Base-by-base conservation (phyloP, 108 stramenopile genomes). In the Stephanodiscus minutulus region DNA sequence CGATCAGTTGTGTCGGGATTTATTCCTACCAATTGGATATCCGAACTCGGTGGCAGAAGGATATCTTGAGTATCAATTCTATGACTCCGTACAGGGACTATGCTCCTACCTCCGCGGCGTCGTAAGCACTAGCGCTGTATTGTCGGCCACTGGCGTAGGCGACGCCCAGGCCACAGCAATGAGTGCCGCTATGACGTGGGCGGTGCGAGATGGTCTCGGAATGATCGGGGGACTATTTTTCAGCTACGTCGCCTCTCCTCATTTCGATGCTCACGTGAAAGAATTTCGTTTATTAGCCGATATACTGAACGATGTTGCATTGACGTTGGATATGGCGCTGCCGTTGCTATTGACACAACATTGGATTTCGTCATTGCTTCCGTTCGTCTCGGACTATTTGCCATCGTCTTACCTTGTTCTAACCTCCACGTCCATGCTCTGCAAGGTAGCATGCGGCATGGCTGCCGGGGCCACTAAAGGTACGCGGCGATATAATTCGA, bases 201-300 rank as follows among this genome's bases (percentile, higher is more conserved):
- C 94, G 17, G 56, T 96, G 24, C 58, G 94, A 20, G 98, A 97
- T 66, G 98, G 96, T 12, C 65, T 90, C 17, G 95, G 94, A 3
- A 96, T 97, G 96, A 70, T 96, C 20, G 92, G 88, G 4, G 96
- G 94, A 31, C 83, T 98, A 2, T 41, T 91, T 8, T 97, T 97
- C 83, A 88, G 93, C 57, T 97, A 91, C 64, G 17, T 66, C 9
- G 87, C 81, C n/a, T 75, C 79, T 5, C 61, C 75, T 7, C 70
- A 84, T 36, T 96, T 97, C 64, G 96, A 97, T 84, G 75, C 88
- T 12, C 82, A 97, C 76, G 94, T 95, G 43, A 94, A 95, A 78
- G 93, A 96, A 79, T 98, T 94, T 78, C 81, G 98, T 60, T 82
- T 98, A 22, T 91, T 97, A 76, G 98, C 98, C 15, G 98, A 98